These are phyloP conservation scores for Plasmopara muralis DNA, from an alignment of 352 stramenopile genomes.

Conservation along the genomic window DNA sequence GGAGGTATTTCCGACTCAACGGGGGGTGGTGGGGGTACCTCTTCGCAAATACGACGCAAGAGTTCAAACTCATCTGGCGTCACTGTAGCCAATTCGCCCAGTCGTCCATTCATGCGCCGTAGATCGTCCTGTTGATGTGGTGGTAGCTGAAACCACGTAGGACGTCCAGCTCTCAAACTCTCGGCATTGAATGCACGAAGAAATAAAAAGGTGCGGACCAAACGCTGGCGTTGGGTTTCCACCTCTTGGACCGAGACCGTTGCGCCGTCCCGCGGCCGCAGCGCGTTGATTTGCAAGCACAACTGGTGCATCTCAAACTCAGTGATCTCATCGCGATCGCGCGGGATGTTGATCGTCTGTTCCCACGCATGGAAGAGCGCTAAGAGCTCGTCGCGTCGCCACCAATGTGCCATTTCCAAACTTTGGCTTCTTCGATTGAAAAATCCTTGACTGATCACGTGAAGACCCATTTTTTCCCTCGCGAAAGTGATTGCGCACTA, in stretches of 20 bases:
- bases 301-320: conserved; percentile 15
- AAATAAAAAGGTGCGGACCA: conserved; percentile 26
- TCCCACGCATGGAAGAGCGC: conserved; percentile 31
- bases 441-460: conserved; percentile 16
- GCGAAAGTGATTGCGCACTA: conserved; percentile 1
- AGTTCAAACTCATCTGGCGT: conserved; percentile 17
- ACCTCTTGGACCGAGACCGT: conserved; percentile 13
- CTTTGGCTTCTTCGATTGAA: conserved; percentile 4
- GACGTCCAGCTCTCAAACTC: conserved; percentile 5
- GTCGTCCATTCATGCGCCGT: conserved; percentile 18
- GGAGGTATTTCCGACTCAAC: neutral
- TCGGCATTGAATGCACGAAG: conserved; percentile 21
- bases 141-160: conserved; percentile 26
- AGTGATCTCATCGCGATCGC: conserved; percentile 24
- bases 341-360: conserved; percentile 15
- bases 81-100: conserved; percentile 19
- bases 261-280: conserved; percentile 15
- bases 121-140: conserved; percentile 18
- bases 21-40: neutral
- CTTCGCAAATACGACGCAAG: conserved; percentile 20
- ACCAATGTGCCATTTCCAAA: conserved; percentile 22
- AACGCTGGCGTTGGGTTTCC: conserved; percentile 26
- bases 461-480: neutral
- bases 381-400: conserved; percentile 27
- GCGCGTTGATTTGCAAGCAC: conserved; percentile 13